phyloP scores from a whole-genome alignment of 495 filamentous ascomycete species.

The Durotheca rogersii region DNA sequence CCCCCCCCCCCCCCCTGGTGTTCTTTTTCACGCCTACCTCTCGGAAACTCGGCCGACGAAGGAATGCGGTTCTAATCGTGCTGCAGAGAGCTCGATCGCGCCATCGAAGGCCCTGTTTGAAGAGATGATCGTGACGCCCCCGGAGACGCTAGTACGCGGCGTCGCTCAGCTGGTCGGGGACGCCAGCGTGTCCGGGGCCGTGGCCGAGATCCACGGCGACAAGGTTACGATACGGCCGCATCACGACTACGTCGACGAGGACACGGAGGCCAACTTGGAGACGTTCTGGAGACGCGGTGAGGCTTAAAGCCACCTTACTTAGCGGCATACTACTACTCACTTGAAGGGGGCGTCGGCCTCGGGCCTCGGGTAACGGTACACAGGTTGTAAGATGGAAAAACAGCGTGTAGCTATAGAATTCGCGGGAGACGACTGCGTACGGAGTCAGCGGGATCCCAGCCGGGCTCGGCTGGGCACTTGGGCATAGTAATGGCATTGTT shows the following conservation, averaged over 20 bases:
- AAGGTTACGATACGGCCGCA: constrained; percentile 52
- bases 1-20: neutral
- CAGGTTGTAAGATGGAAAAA: no score
- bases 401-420: no score
- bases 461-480: no score
- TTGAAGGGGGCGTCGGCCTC: no score
- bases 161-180: constrained; percentile 48
- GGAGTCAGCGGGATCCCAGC: no score
- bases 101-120: constrained; percentile 47
- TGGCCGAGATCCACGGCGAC: constrained; percentile 57
- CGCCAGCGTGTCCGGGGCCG: constrained; percentile 43
- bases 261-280: constrained; percentile 51
- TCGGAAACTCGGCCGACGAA: neutral
- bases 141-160: constrained; percentile 49
- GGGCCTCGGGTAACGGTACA: no score
- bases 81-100: constrained; percentile 53
- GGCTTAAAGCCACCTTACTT: constrained; percentile 36
- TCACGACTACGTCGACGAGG: constrained; percentile 54
- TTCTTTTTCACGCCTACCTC: neutral
- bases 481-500: no score
- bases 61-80: no score
- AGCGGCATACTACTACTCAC: no score
- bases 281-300: constrained; percentile 22
- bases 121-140: constrained; percentile 55
- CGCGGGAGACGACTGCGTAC: no score